Evolutionary conservation across 2,329 filamentous ascomycete species (phyloP), one percentile per base, ranked within the genome.

Genomic region (Thermochaetoides dissita): DNA sequence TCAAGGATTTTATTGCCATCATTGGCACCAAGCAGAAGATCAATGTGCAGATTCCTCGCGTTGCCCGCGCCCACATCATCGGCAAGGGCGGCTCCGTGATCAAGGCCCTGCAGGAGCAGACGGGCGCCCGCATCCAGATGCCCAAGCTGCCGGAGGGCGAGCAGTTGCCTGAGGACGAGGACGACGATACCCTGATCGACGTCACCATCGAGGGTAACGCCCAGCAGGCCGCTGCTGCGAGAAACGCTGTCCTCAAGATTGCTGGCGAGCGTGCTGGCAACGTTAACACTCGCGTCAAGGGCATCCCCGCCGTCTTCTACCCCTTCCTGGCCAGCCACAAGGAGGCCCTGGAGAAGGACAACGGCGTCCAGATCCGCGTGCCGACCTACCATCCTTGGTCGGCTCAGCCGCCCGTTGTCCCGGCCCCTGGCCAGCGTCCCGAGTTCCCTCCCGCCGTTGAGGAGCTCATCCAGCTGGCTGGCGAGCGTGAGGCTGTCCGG

Each of bases 161-260:
- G 31, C 59, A 61, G 3, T 56, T 69, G 29, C 61, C 68, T 17
- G 74, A 73, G 35, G 76, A 82, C 11, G 86, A 91, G 37, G 85
- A 94, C 42, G 79, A 84, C 49, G 85, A 94, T 55, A 74, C 76
- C 40, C 81, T 78, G 40, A 84, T 96, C 52, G 82, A 94, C 55
- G 84, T 98, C 40, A 65, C 79, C 40, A 81, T 98, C 46, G 88
- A 95, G 62, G 91, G 93, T 49, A 93, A 98, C 63, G 79, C 86
- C 10, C 74, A 94, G 46, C 84, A 88, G 43, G 85, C 85, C 40
- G 83, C 84, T 50, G 77, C 86, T 61, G 91, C 91, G 43, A 79
- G 79, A 47, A 78, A 84, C 44, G 81, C 85, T 53, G 91, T 98
- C 54, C 72, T 85, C 55, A 81, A 81, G 55, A 95, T 96, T 58